Base-by-base conservation (phyloP, 352 stramenopile genomes). In the Phytophthora foliorum region DNA sequence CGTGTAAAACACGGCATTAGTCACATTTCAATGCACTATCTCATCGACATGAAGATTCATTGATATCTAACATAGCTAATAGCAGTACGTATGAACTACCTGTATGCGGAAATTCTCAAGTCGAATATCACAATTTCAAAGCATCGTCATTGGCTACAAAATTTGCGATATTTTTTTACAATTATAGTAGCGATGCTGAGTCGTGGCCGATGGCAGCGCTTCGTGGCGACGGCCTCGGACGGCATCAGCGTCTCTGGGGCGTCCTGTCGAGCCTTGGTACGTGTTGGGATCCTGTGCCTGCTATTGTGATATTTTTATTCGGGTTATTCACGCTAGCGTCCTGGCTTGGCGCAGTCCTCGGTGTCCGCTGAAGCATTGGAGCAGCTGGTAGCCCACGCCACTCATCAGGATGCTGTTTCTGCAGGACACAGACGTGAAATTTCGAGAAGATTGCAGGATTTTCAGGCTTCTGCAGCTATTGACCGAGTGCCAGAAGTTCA, bases 381-480 rank as follows among this genome's bases (percentile, higher is more conserved):
- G 36, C 74, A 88, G 19, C 71, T 88, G 21, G 71, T 90, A 44
- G 66, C 81, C 9, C 81, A 92, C 58, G 80, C 76, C 22, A 81
- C 73, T 16, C 64, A 56, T 11, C 59, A 72, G 10, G 25, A 62
- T 4, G 17, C 17, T 17, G 49, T 36, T 42, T 22, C 49, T 63
- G 51, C 58, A 56, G 58, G 44, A 55, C 29, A 19, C 9, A 45
- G 49, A 67, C 55, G 32, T 32, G 41, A 60, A 34, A 19, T 67
- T 44, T 50, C 32, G 14, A 46, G 53, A 34, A 32, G 41, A 0
- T 22, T 68, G 17, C 53, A 52, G 10, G 34, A 57, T 9, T 73
- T 46, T 6, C 38, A 67, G 22, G 31, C 54, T 32, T 55, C 66
- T 22, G 22, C n/a, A 14, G 48, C 56, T 41, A 19, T 62, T 16